These are phyloP conservation scores for Cenococcum geophilum DNA, from an alignment of 495 filamentous ascomycete genomes.

Conservation along the genomic window DNA sequence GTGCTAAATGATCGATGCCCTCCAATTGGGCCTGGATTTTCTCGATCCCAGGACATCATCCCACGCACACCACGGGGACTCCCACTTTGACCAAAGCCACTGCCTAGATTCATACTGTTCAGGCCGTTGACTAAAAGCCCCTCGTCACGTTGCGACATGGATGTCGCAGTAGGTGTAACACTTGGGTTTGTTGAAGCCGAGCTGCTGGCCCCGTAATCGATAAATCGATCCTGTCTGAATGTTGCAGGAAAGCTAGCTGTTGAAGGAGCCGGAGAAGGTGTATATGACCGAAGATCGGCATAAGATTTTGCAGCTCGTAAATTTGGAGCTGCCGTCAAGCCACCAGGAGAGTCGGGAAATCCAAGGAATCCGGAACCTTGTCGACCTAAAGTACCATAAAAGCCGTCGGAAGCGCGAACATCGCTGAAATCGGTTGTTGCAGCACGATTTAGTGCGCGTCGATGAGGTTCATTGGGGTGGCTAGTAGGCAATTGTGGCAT, in stretches of 20 bases:
- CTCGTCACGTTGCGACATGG: slow-evolving; percentile 58
- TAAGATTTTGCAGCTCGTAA: slow-evolving; percentile 96
- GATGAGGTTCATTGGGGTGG: slow-evolving; percentile 63
- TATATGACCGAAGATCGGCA: slow-evolving; percentile 89
- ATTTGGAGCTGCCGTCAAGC: slow-evolving; percentile 56
- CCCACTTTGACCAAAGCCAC: slow-evolving; percentile 53
- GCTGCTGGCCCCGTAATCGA: slow-evolving; percentile 47
- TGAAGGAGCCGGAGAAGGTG: slow-evolving; percentile 86
- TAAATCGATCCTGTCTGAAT: slow-evolving; percentile 59
- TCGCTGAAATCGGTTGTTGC: slow-evolving; percentile 99
- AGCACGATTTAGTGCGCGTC: slow-evolving; percentile 80
- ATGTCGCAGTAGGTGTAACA: slow-evolving; percentile 68
- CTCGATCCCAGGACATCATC: slow-evolving; percentile 62
- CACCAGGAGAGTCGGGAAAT: slow-evolving; percentile 74
- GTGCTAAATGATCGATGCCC: slow-evolving; percentile 72
- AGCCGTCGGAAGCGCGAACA: slow-evolving; percentile 62
- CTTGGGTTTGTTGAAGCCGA: slow-evolving; percentile 60
- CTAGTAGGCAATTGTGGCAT: slow-evolving; percentile 53
- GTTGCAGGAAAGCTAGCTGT: slow-evolving; percentile 78
- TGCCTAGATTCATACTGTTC: slow-evolving; percentile 56
- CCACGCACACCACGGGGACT: slow-evolving; percentile 56
- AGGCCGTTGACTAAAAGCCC: slow-evolving; percentile 62
- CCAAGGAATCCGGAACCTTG: slow-evolving; percentile 72
- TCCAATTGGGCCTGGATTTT: slow-evolving; percentile 72
- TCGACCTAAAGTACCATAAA: slow-evolving; percentile 68